Evolutionary conservation across 2,329 filamentous ascomycete species (phyloP).

Genomic region (Ophiostoma perfectum): DNA sequence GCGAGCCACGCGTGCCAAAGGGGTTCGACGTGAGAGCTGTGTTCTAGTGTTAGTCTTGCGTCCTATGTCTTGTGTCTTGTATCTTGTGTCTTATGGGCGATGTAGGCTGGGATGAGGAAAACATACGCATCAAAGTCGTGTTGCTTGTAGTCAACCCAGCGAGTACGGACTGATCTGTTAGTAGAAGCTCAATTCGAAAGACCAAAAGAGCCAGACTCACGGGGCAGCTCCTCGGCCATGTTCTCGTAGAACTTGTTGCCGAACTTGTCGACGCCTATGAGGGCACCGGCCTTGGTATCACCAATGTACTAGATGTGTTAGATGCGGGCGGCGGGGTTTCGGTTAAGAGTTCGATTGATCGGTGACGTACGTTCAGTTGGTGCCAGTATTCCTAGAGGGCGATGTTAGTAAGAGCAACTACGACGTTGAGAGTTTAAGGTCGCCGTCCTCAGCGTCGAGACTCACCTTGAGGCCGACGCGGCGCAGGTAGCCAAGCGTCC

Average conservation of each 20-base stretch:
- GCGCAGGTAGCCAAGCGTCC: constrained; percentile 82
- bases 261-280: constrained; percentile 79
- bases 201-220: constrained; percentile 47
- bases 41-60: constrained; percentile 6
- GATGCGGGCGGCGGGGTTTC: background rate
- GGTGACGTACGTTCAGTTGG: constrained; percentile 77
- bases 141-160: constrained; percentile 96
- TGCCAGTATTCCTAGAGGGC: constrained; percentile 73
- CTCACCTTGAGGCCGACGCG: constrained; percentile 79
- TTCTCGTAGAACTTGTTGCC: constrained; percentile 99
- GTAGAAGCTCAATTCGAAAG: background rate
- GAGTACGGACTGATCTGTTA: constrained; percentile 66
- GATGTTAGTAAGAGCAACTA: constrained; percentile 16
- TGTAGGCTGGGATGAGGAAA: background rate
- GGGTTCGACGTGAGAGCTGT: constrained; percentile 77
- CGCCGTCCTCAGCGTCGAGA: background rate
- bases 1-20: constrained; percentile 99
- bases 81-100: no score
- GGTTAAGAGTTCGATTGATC: background rate
- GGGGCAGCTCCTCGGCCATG: constrained; percentile 83
- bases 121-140: constrained; percentile 72
- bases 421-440: no score
- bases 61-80: no score
- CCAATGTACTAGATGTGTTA: constrained; percentile 47
- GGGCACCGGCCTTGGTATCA: constrained; percentile 89